phyloP scores from a whole-genome alignment of 106 monocot species.

The Platanthera guangdongensis region DNA sequence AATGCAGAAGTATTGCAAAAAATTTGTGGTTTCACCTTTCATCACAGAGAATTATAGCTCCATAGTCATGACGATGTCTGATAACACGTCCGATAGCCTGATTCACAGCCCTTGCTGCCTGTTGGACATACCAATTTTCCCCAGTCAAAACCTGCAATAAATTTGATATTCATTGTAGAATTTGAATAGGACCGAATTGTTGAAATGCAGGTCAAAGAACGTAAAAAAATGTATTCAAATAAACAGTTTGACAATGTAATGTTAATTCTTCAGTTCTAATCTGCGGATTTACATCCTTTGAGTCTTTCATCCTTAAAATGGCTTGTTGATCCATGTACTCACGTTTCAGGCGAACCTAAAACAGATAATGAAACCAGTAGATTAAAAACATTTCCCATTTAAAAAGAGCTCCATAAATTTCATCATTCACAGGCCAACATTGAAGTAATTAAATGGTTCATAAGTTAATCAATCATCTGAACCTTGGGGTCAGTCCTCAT shows the following conservation, averaged over 20 bases:
- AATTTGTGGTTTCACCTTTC: slow-evolving; percentile 49
- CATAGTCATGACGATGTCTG: slow-evolving; percentile 90
- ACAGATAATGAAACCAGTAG: slow-evolving; percentile 3
- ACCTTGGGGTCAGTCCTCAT: slow-evolving; percentile 90
- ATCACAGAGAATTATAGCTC: slow-evolving; percentile 95
- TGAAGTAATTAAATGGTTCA: not conserved
- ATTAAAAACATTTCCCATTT: not conserved
- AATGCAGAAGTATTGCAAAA: not conserved
- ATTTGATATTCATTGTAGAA: not conserved
- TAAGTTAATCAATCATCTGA: slow-evolving; percentile 3
- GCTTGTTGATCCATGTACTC: slow-evolving; percentile 82
- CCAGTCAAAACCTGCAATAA: slow-evolving; percentile 59
- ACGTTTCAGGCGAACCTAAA: slow-evolving; percentile 86
- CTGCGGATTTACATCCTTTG: slow-evolving; percentile 32
- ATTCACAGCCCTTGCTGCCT: slow-evolving; percentile 94
- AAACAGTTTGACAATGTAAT: not conserved
- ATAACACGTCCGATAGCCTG: slow-evolving; percentile 99
- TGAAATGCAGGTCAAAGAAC: not conserved
- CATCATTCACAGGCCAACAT: not conserved
- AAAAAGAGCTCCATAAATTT: not conserved
- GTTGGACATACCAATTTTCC: slow-evolving; percentile 94
- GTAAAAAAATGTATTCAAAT: not conserved
- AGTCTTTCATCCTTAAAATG: slow-evolving; percentile 31
- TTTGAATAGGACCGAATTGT: not conserved
- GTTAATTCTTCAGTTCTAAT: not conserved